A percentile compares a stretch with the other conserved stretches of the same genome.
These are phyloP conservation scores for Elasticomyces elasticus DNA, from an alignment of 495 filamentous ascomycete species.

Conservation along the genomic window DNA sequence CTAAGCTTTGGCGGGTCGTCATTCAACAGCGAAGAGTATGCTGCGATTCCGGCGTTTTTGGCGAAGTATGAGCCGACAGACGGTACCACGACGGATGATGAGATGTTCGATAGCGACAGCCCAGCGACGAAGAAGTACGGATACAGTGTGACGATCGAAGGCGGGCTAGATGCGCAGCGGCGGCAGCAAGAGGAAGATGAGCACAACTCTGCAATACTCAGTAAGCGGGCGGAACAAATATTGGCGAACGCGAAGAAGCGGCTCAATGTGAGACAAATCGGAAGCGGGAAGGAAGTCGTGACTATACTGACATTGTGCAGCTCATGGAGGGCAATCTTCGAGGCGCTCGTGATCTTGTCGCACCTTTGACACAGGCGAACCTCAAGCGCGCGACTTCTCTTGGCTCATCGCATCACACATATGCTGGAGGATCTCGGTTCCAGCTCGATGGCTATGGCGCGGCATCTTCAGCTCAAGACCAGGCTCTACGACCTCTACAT, in stretches of 20 bases:
- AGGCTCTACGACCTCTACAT: constrained; percentile 1
- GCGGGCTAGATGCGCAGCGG: constrained; percentile 21
- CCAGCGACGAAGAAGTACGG: background rate
- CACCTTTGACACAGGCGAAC: constrained; percentile 20
- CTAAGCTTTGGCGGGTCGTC: constrained; percentile 8
- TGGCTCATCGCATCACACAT: constrained; percentile 8
- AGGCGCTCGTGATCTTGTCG: constrained; percentile 48
- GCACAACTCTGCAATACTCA: constrained; percentile 54
- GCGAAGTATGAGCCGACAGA: constrained; percentile 12
- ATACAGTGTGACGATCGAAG: constrained; percentile 14
- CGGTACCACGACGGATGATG: constrained; percentile 8
- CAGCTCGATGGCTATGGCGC: background rate
- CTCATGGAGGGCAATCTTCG: constrained; percentile 85
- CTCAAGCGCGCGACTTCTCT: constrained; percentile 22
- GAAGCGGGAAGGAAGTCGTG: background rate
- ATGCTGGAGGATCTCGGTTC: background rate
- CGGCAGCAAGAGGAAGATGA: constrained; percentile 37
- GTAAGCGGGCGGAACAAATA: constrained; percentile 75
- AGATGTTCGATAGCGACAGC: constrained; percentile 1
- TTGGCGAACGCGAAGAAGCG: constrained; percentile 82
- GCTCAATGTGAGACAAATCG: constrained; percentile 56
- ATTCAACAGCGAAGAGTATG: constrained; percentile 19
- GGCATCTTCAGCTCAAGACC: background rate
- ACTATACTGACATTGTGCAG: constrained; percentile 38
- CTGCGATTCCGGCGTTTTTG: constrained; percentile 12